Base-by-base conservation (phyloP, 1,284 basidiomycete species). In the Pascua sp. region DNA sequence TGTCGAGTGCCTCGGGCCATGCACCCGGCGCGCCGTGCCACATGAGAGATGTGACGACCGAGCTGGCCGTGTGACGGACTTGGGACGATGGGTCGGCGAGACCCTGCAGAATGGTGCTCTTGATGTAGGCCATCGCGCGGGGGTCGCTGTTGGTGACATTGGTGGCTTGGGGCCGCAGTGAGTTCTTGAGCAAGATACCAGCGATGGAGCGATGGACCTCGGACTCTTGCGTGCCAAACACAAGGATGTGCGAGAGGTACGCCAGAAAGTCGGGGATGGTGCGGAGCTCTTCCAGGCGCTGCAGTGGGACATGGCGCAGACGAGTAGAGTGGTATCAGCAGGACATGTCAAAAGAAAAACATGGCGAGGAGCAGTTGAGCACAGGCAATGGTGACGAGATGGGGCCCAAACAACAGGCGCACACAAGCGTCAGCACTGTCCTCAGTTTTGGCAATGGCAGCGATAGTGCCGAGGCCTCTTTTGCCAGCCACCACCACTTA, bases 111-210 rank as follows among this genome's bases (percentile, higher is more conserved):
- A 95, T 85, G 42, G 88, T 85, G 12, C 79, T 80, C 76, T 96
- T 96, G 64, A 93, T 88, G 73, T 89, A 97, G 41, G 83, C 81
- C 43, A 85, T 80, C 43, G 86, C 85, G 42, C 56, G 51, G 42
- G 69, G 64, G 42, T 69, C 70, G n/a, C 52, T 55, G 9, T 67
- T 67, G 13, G 63, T 62, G 11, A 63, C 57, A 13, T 61, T 68
- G 11, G 51, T 55, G n/a, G 62, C 68, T 53, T 51, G 54, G 43
- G 55, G 48, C 42, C 63, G 71, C 37, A 65, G 72, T 69, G 95
- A 91, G 79, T 98, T 98, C 85, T 98, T 98, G 77, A 98, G 86
- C 40, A 98, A 83, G 68, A 98, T 89, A 54, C 95, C 96, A 38
- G 96, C 94, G 77, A 98, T 93, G 59, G 91, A 90, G 56, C 95